Conservation (phyloP, 176 grass and related monocot genomes). For the Carex scoparia region DNA sequence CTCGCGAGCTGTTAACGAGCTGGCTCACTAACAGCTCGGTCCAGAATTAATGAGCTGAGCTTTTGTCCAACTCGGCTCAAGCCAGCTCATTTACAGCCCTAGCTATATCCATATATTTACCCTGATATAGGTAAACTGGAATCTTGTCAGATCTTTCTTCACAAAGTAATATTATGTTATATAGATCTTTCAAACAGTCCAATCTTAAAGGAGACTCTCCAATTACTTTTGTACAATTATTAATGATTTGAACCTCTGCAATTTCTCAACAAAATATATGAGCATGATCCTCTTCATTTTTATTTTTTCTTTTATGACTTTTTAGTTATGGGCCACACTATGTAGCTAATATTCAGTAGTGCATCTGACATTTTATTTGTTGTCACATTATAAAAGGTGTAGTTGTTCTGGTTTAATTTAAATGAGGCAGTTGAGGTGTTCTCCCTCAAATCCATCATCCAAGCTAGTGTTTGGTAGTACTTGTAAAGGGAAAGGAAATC, state of each 20-base stretch:
- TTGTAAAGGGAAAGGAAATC: not conserved
- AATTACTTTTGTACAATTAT: not conserved
- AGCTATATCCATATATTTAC: too few relatives aligned
- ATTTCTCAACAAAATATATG: not conserved
- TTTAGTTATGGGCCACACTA: not conserved
- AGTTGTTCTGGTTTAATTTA: not conserved
- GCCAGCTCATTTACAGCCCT: too few relatives aligned
- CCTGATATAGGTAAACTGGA: not conserved
- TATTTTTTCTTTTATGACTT: not conserved
- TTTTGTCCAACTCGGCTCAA: too few relatives aligned
- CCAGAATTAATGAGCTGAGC: too few relatives aligned
- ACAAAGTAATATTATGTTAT: not conserved
- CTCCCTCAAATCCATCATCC: slow-evolving; percentile 12
- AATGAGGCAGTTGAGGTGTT: slow-evolving; percentile 21
- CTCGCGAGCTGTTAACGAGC: too few relatives aligned
- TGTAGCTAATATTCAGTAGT: not conserved
- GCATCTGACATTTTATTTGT: not conserved
- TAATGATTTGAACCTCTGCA: not conserved
- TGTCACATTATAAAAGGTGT: slow-evolving; percentile 10
- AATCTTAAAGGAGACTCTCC: not conserved
- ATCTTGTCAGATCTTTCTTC: not conserved
- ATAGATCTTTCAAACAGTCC: not conserved
- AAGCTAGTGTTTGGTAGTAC: slow-evolving; percentile 5
- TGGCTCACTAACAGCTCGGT: too few relatives aligned
- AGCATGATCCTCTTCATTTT: not conserved